Percentiles rank a stretch among this genome's conserved stretches.
Evolutionary conservation across 495 filamentous ascomycete genomes (phyloP).

Genomic region (Entonaema liquescens): DNA sequence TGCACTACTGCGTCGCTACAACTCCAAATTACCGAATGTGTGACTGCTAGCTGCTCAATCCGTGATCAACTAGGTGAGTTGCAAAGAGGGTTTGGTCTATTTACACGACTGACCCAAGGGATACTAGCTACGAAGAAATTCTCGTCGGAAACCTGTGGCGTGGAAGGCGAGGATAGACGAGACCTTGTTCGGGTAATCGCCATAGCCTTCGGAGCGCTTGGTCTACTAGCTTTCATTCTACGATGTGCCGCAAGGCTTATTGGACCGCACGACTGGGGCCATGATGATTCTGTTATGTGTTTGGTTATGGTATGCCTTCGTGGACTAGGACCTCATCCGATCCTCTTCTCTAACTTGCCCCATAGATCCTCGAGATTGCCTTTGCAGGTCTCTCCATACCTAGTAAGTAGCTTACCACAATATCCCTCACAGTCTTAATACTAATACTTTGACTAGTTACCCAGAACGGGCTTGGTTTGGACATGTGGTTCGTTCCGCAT

Average conservation of each 20-base stretch:
- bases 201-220: constrained; percentile 26
- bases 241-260: constrained; percentile 31
- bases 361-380: constrained; percentile 22
- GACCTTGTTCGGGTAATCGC: constrained; percentile 23
- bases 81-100: not conserved
- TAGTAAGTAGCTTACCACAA: constrained; percentile 13
- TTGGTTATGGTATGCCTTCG: constrained; percentile 30
- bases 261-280: constrained; percentile 33
- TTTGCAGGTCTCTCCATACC: constrained; percentile 20
- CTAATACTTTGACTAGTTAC: constrained; percentile 25
- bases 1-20: constrained; percentile 44
- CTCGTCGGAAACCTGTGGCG: constrained; percentile 30
- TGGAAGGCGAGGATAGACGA: constrained; percentile 29
- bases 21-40: constrained; percentile 42
- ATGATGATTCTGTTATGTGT: constrained; percentile 38
- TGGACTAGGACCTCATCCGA: not conserved
- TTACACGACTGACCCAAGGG: constrained; percentile 4
- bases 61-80: constrained; percentile 45
- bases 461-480: constrained; percentile 32
- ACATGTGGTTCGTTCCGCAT: constrained; percentile 44
- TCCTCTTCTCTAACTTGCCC: constrained; percentile 16
- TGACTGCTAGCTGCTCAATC: constrained; percentile 43
- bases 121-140: constrained; percentile 39
- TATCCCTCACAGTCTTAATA: not conserved
- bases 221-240: constrained; percentile 33